Conservation (phyloP, 164 flowering plant species). For the Piper betle region DNA sequence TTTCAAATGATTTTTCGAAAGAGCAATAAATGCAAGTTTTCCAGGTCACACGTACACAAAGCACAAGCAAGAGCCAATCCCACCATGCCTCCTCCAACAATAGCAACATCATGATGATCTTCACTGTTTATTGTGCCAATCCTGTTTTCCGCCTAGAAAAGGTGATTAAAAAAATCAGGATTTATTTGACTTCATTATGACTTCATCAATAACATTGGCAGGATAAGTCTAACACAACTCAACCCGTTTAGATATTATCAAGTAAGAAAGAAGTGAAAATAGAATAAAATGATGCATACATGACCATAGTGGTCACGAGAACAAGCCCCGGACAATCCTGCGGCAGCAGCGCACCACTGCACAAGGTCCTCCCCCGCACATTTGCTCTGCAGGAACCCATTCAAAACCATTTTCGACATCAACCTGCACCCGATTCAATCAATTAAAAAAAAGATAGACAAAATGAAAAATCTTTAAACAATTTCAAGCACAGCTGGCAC, state of each 20-base stretch:
- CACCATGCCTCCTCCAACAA: constrained; percentile 99
- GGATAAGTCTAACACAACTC: not conserved
- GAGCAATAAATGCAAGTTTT: not conserved
- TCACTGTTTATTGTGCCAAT: constrained; percentile 6
- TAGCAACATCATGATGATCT: constrained; percentile 66
- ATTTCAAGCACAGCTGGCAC: no score
- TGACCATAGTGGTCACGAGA: not conserved
- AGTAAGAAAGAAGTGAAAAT: not conserved
- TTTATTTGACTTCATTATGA: not conserved
- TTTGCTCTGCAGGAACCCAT: not conserved
- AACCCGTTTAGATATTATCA: not conserved
- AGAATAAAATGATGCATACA: not conserved
- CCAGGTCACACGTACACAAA: constrained; percentile 37
- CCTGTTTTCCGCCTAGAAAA: constrained; percentile 15
- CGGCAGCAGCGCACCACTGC: not conserved
- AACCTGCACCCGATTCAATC: not conserved
- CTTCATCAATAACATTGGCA: not conserved
- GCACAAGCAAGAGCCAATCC: constrained; percentile 94
- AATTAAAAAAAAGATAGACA: not conserved
- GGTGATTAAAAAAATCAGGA: not conserved
- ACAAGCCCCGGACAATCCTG: not conserved
- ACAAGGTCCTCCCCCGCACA: not conserved
- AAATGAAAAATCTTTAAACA: not conserved
- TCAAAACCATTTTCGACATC: not conserved
- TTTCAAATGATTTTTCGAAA: not conserved